Evolutionary conservation across 2,329 filamentous ascomycete species (phyloP).

Genomic region (Aspergillus neoniger): DNA sequence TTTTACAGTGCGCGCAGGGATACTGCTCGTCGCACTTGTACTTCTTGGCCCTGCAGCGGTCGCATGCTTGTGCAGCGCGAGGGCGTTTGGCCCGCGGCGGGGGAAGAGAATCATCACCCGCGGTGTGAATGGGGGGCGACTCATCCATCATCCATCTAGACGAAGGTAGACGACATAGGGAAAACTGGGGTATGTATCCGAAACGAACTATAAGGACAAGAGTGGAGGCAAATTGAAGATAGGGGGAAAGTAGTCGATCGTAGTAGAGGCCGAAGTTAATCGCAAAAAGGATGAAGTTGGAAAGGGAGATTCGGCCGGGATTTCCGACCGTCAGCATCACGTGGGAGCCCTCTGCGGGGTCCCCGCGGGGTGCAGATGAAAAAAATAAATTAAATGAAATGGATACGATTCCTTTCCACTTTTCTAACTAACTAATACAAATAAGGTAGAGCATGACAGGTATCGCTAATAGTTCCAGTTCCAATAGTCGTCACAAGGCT

Average conservation of each 20-base stretch:
- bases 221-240: too few species aligned
- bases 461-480: not conserved
- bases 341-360: not conserved
- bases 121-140: conserved; percentile 11
- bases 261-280: too few species aligned
- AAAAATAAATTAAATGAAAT: not conserved
- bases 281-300: not conserved
- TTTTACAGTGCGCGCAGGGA: conserved; percentile 49
- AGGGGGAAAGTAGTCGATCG: too few species aligned
- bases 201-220: too few species aligned
- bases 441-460: not conserved
- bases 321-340: not conserved
- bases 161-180: not conserved
- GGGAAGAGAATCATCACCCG: conserved; percentile 18
- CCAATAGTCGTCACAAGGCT: not conserved
- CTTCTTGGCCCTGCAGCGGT: conserved; percentile 51
- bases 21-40: conserved; percentile 52
- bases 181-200: too few species aligned
- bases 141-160: conserved; percentile 43
- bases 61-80: conserved; percentile 51
- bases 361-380: not conserved
- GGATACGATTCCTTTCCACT: too few species aligned
- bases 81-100: conserved; percentile 36
- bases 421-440: too few species aligned
- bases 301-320: not conserved